phyloP scores from a whole-genome alignment of 352 stramenopile species.

The Phytophthora capsici region DNA sequence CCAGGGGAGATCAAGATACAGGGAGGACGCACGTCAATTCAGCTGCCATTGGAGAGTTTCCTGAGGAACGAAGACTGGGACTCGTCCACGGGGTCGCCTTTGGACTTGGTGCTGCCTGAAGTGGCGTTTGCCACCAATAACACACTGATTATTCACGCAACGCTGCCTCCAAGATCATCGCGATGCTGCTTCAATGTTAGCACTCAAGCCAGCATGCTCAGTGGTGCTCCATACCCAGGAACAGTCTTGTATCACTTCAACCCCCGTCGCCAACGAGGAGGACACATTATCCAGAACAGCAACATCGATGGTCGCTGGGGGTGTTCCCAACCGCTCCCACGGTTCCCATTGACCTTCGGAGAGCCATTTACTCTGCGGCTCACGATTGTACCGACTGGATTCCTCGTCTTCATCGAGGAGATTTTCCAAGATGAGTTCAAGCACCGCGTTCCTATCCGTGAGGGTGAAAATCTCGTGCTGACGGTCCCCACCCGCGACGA shows the following conservation, averaged over 20 bases:
- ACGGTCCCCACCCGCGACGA: slow-evolving; percentile 80
- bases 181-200: slow-evolving; percentile 84
- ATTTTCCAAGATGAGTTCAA: slow-evolving; percentile 87
- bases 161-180: slow-evolving; percentile 61
- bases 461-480: slow-evolving; percentile 82
- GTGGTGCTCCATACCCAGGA: slow-evolving; percentile 69
- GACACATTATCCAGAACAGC: slow-evolving; percentile 82
- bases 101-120: slow-evolving; percentile 76
- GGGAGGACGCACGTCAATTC: slow-evolving; percentile 74
- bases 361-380: slow-evolving; percentile 81
- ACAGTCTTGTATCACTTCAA: slow-evolving; percentile 88
- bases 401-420: slow-evolving; percentile 82
- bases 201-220: slow-evolving; percentile 75
- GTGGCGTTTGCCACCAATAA: slow-evolving; percentile 86
- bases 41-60: slow-evolving; percentile 82
- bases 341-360: slow-evolving; percentile 76
- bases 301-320: slow-evolving; percentile 85
- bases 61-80: slow-evolving; percentile 82
- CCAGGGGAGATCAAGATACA: slow-evolving; percentile 82
- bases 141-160: slow-evolving; percentile 84
- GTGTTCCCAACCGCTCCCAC: slow-evolving; percentile 65
- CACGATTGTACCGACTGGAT: slow-evolving; percentile 73
- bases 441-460: slow-evolving; percentile 83
- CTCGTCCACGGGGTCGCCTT: slow-evolving; percentile 55
- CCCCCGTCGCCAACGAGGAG: slow-evolving; percentile 63